phyloP scores from a whole-genome alignment of 352 stramenopile genomes.

The Phytophthora rubi region DNA sequence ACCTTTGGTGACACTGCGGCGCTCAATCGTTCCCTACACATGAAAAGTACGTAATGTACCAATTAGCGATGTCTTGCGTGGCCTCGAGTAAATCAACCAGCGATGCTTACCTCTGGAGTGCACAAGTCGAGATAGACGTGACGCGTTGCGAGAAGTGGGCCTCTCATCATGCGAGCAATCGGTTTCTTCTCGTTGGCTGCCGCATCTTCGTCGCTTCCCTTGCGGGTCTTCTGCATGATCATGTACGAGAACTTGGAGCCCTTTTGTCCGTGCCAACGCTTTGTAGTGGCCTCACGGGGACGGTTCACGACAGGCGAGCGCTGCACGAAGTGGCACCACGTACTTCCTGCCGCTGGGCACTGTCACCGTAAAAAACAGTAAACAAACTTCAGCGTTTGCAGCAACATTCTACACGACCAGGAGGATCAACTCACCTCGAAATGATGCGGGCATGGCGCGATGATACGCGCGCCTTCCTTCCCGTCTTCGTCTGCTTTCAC shows the following conservation, averaged over 20 bases:
- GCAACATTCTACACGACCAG: neutral
- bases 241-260: conserved; percentile 90
- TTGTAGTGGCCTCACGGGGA: conserved; percentile 74
- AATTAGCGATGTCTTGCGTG: neutral
- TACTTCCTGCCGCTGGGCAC: conserved; percentile 72
- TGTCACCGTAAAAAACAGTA: conserved; percentile 17
- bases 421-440: conserved; percentile 50
- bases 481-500: conserved; percentile 45
- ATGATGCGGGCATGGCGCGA: conserved; percentile 82
- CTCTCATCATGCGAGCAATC: conserved; percentile 71
- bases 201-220: conserved; percentile 25
- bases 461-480: conserved; percentile 47
- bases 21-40: conserved; percentile 73
- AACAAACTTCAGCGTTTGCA: neutral
- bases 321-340: conserved; percentile 90
- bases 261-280: conserved; percentile 87
- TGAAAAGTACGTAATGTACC: conserved; percentile 20
- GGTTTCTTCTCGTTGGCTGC: conserved; percentile 37
- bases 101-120: conserved; percentile 61
- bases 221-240: conserved; percentile 72
- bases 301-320: conserved; percentile 73
- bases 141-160: conserved; percentile 72
- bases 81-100: neutral
- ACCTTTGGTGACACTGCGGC: conserved; percentile 76
- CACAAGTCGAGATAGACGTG: conserved; percentile 87